phyloP scores from a whole-genome alignment of 352 stramenopile species.

The Globisporangium rhizosaccharum region DNA sequence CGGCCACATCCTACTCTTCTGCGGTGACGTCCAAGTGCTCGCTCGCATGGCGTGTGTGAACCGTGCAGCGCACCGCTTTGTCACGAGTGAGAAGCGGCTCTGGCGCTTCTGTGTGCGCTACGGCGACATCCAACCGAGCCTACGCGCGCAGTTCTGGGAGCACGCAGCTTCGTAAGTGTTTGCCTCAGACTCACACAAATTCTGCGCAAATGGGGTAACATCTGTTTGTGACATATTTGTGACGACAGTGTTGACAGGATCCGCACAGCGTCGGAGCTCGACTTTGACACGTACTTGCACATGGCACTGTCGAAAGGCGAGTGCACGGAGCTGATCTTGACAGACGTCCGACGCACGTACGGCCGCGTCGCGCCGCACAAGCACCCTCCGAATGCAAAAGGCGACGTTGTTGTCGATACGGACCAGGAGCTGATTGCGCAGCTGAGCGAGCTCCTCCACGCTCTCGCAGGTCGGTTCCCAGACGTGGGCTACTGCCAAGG shows the following conservation, averaged over 20 bases:
- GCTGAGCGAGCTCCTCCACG: constrained; percentile 77
- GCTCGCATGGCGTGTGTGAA: constrained; percentile 50
- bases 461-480: constrained; percentile 68
- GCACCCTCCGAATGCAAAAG: constrained; percentile 43
- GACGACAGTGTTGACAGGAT: constrained; percentile 21
- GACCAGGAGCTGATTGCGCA: constrained; percentile 73
- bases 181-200: too few relatives aligned
- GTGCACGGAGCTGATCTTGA: constrained; percentile 76
- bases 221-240: background rate
- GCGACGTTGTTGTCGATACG: constrained; percentile 39
- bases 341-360: constrained; percentile 81
- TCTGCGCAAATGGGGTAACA: too few relatives aligned
- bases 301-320: constrained; percentile 85
- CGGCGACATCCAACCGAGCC: constrained; percentile 41
- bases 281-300: constrained; percentile 83
- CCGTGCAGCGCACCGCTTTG: constrained; percentile 46
- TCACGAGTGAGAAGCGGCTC: constrained; percentile 53
- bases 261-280: constrained; percentile 48
- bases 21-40: constrained; percentile 46
- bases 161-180: constrained; percentile 30
- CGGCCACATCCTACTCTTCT: constrained; percentile 71
- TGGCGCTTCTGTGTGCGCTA: constrained; percentile 84
- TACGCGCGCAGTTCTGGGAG: constrained; percentile 78
- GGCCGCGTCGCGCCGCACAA: constrained; percentile 78
- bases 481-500: constrained; percentile 85